Conservation (phyloP, 352 stramenopile species). For the Phytophthora sp. region DNA sequence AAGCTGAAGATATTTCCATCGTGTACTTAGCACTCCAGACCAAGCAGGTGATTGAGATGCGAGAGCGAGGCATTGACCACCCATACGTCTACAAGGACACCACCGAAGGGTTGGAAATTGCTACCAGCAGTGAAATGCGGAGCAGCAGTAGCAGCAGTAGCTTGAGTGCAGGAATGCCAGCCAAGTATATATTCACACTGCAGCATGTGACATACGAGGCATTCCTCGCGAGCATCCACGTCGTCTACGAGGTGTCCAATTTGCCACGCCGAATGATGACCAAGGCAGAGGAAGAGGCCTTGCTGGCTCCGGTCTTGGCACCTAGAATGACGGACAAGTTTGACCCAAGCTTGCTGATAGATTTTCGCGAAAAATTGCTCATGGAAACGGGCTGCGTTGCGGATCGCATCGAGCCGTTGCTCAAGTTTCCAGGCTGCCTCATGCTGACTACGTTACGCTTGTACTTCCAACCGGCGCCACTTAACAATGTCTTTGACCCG, state of each 20-base stretch:
- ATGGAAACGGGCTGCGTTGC: slow-evolving; percentile 53
- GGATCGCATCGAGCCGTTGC: slow-evolving; percentile 85
- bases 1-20: slow-evolving; percentile 3
- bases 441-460: slow-evolving; percentile 80
- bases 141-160: slow-evolving; percentile 16
- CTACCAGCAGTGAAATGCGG: background rate
- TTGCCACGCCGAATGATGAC: slow-evolving; percentile 53
- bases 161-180: slow-evolving; percentile 21
- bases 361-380: slow-evolving; percentile 83
- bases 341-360: slow-evolving; percentile 80
- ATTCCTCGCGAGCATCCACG: slow-evolving; percentile 69
- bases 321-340: slow-evolving; percentile 68
- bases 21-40: slow-evolving; percentile 70
- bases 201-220: slow-evolving; percentile 66
- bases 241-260: slow-evolving; percentile 64
- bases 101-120: background rate
- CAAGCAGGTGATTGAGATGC: slow-evolving; percentile 73
- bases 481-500: slow-evolving; percentile 93
- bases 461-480: slow-evolving; percentile 92
- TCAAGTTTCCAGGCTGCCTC: slow-evolving; percentile 87
- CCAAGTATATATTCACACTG: slow-evolving; percentile 81
- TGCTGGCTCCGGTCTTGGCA: slow-evolving; percentile 68
- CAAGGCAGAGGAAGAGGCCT: slow-evolving; percentile 68
- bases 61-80: slow-evolving; percentile 69
- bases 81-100: slow-evolving; percentile 66